phyloP scores from a whole-genome alignment of 805 yeast species.

The Candida manassasensis region DNA sequence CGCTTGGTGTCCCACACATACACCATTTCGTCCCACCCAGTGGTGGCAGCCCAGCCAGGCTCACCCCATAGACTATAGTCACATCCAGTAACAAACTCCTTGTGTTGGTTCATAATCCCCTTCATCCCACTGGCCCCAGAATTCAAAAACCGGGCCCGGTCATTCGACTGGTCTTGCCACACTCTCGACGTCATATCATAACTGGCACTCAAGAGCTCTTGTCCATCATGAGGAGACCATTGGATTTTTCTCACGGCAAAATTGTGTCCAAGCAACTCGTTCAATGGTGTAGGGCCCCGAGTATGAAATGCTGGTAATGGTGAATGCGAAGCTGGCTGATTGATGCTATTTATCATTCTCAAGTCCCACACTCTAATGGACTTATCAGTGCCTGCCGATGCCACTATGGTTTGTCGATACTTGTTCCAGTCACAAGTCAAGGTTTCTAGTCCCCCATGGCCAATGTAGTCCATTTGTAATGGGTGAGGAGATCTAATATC shows the following conservation, averaged over 20 bases:
- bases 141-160: conserved; percentile 44
- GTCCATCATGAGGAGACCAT: conserved; percentile 87
- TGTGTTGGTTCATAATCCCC: conserved; percentile 62
- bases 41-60: conserved; percentile 91
- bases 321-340: conserved; percentile 30
- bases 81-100: conserved; percentile 87
- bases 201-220: conserved; percentile 66
- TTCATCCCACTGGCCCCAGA: conserved; percentile 45
- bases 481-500: conserved; percentile 71
- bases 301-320: conserved; percentile 40
- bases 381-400: conserved; percentile 91
- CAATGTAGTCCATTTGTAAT: conserved; percentile 53
- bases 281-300: conserved; percentile 62
- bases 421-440: conserved; percentile 87
- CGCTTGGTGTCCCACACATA: conserved; percentile 77
- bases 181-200: conserved; percentile 91
- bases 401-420: conserved; percentile 72
- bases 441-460: conserved; percentile 79
- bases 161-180: conserved; percentile 73
- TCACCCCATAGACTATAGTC: conserved; percentile 97
- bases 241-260: conserved; percentile 77
- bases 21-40: conserved; percentile 96
- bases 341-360: conserved; percentile 52
- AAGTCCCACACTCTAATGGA: conserved; percentile 83
- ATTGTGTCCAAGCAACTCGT: conserved; percentile 81